These are phyloP conservation scores for Rubus idaeus DNA, from an alignment of 306 rosid species.

Conservation along the genomic window DNA sequence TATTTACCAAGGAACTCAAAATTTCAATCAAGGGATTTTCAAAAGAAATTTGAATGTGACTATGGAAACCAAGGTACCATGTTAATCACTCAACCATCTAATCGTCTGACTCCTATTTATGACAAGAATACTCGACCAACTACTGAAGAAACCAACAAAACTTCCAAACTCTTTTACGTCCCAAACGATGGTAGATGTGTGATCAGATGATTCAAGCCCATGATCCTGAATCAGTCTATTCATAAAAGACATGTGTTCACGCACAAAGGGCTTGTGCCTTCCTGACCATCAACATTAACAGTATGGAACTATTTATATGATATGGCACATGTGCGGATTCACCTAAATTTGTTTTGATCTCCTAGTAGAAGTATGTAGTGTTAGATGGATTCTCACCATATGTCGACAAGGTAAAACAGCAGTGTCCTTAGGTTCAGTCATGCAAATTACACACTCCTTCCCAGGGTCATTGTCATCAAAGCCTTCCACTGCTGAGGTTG, in stretches of 20 bases:
- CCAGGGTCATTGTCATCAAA: slow-evolving; percentile 65
- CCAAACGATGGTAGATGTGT: slow-evolving; percentile 3
- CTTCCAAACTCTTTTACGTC: slow-evolving; percentile 20
- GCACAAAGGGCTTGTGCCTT: slow-evolving; percentile 11
- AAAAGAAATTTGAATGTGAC: neutral
- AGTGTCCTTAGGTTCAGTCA: slow-evolving; percentile 89
- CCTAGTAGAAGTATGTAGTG: slow-evolving; percentile 15
- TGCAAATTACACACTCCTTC: slow-evolving; percentile 89
- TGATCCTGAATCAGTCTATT: slow-evolving; percentile 14
- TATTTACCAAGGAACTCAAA: slow-evolving; percentile 23
- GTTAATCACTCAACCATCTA: neutral
- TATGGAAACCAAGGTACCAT: slow-evolving; percentile 5
- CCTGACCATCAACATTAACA: slow-evolving; percentile 5
- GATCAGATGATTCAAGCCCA: slow-evolving; percentile 15
- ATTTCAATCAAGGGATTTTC: neutral
- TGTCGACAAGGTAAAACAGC: slow-evolving; percentile 87
- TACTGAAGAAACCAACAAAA: neutral
- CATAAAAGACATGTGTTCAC: neutral
- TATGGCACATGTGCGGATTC: slow-evolving; percentile 1
- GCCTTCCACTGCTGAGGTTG: slow-evolving; percentile 53
- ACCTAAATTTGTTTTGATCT: slow-evolving; percentile 5
- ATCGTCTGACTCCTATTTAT: neutral
- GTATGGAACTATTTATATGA: neutral
- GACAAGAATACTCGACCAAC: neutral
- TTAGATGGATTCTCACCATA: slow-evolving; percentile 59